Evolutionary conservation across 1,139 yeast genomes (phyloP).

Genomic region (Geotrichum restrictum): DNA sequence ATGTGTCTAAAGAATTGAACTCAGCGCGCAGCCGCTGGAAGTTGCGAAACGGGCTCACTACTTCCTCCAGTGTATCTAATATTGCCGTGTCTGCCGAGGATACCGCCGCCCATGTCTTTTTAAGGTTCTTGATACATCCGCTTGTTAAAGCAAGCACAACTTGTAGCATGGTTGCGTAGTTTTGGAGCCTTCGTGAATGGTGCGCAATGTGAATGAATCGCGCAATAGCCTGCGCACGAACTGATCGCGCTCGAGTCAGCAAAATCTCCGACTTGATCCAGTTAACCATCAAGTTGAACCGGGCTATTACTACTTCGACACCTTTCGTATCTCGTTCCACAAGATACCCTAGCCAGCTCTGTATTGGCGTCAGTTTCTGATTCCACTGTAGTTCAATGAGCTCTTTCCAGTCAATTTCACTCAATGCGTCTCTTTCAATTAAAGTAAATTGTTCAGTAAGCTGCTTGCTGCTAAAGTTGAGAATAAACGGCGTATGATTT

Average conservation of each 20-base stretch:
- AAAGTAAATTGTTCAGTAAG: conserved; percentile 78
- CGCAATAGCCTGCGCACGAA: conserved; percentile 65
- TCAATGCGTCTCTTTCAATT: conserved; percentile 77
- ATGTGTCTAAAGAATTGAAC: conserved; percentile 57
- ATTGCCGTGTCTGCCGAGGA: conserved; percentile 44
- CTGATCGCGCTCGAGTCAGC: conserved; percentile 55
- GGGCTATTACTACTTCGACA: conserved; percentile 74
- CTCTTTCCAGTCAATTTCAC: conserved; percentile 91
- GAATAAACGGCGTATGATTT: conserved; percentile 72
- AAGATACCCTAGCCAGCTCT: conserved; percentile 80
- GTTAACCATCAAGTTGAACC: conserved; percentile 80
- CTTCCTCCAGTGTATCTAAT: conserved; percentile 45
- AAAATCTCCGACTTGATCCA: conserved; percentile 90
- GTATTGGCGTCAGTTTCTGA: conserved; percentile 60
- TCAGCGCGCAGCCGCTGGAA: conserved; percentile 63
- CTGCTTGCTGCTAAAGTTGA: conserved; percentile 61
- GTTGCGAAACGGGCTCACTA: conserved; percentile 59
- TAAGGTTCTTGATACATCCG: conserved; percentile 53
- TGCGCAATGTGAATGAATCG: conserved; percentile 83
- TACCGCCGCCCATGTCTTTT: conserved; percentile 70
- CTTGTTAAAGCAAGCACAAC: conserved; percentile 80
- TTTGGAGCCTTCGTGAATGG: conserved; percentile 59
- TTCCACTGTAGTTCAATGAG: conserved; percentile 75
- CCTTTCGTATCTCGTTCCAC: conserved; percentile 62
- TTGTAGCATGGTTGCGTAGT: conserved; percentile 84